phyloP scores from a whole-genome alignment of 2,329 filamentous ascomycete genomes.

The Penicillium sp. region DNA sequence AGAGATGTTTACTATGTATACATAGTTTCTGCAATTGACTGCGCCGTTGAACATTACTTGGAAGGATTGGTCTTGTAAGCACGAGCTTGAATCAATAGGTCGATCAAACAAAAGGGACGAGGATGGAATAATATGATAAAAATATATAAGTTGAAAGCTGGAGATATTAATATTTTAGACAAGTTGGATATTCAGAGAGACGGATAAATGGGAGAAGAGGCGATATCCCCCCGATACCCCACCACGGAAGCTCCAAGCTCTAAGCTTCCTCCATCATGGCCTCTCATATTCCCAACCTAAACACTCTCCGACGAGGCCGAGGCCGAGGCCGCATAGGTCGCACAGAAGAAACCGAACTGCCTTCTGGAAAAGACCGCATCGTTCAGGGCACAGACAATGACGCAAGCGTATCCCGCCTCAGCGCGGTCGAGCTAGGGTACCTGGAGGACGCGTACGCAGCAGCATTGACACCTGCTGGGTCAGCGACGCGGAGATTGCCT shows the following conservation, averaged over 20 bases:
- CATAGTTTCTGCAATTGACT: background rate
- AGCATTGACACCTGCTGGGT: constrained; percentile 58
- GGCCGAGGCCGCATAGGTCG: constrained; percentile 43
- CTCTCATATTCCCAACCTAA: constrained; percentile 75
- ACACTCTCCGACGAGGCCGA: constrained; percentile 55
- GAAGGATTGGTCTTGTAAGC: background rate
- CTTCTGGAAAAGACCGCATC: constrained; percentile 61
- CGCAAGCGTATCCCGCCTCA: constrained; percentile 82
- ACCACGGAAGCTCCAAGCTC: constrained; percentile 17
- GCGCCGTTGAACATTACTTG: too few species aligned
- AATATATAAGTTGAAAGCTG: background rate
- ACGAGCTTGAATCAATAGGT: background rate
- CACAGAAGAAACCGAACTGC: constrained; percentile 18
- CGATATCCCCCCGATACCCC: constrained; percentile 10
- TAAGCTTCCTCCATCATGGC: constrained; percentile 55
- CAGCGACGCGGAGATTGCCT: constrained; percentile 66
- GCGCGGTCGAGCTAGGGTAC: constrained; percentile 82
- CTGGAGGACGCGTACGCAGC: constrained; percentile 76
- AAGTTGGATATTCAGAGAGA: background rate
- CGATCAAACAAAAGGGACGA: background rate
- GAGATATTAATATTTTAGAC: background rate
- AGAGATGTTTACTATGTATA: too few species aligned
- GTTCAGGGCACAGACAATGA: constrained; percentile 91
- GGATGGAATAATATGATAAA: background rate
- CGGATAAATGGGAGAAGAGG: background rate